A percentile compares a stretch with the other conserved stretches of the same genome.
Conservation (phyloP, 176 grass and related monocot species). For the Phyllostachys edulis region DNA sequence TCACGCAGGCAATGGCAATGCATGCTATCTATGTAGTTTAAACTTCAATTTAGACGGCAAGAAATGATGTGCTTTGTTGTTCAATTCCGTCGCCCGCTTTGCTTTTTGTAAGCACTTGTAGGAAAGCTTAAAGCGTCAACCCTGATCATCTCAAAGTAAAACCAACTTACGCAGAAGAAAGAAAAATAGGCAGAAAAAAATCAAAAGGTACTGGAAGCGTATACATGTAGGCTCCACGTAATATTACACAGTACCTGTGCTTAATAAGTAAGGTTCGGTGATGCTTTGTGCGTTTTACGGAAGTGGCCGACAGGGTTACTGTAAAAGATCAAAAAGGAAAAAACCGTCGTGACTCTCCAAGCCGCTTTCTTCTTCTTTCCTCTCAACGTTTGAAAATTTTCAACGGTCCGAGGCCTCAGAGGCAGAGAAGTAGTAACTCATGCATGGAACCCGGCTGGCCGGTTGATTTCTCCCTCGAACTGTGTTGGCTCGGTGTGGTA, state of each 20-base stretch:
- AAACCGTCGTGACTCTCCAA: constrained; percentile 43
- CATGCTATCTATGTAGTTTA: not conserved
- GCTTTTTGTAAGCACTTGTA: constrained; percentile 42
- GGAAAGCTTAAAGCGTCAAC: constrained; percentile 43
- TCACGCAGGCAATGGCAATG: constrained; percentile 37
- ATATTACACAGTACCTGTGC: not conserved
- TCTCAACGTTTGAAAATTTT: constrained; percentile 34
- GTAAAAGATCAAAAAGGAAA: constrained; percentile 44
- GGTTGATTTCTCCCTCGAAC: constrained; percentile 22
- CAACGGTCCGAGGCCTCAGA: constrained; percentile 16
- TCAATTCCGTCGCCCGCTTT: not conserved
- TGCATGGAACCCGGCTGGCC: not conserved
- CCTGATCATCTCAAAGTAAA: constrained; percentile 42
- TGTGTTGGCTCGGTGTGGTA: constrained; percentile 6
- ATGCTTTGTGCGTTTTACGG: constrained; percentile 27
- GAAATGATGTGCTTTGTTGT: constrained; percentile 15
- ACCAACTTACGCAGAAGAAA: constrained; percentile 28
- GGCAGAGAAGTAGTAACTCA: not conserved
- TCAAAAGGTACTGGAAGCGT: constrained; percentile 23
- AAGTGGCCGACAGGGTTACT: constrained; percentile 46
- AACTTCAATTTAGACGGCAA: constrained; percentile 17
- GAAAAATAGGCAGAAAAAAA: not conserved
- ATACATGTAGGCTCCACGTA: not conserved
- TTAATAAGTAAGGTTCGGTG: not conserved
- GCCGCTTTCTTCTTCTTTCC: constrained; percentile 6